Evolutionary conservation across 345 rosid species (phyloP).

Genomic region (Ceriops zippeliana): DNA sequence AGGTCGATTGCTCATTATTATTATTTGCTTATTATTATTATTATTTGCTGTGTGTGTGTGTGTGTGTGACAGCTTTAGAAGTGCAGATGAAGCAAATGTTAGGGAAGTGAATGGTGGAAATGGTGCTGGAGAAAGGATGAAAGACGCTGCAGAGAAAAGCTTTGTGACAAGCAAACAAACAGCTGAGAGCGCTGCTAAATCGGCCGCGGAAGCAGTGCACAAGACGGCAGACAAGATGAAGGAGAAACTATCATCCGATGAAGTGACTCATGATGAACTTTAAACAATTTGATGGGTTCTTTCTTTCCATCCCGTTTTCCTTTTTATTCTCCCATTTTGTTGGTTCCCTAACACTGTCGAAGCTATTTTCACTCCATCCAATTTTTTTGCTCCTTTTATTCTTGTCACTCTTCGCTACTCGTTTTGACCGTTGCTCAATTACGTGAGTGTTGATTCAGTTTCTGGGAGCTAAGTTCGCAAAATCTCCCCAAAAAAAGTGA

Average conservation of each 20-base stretch:
- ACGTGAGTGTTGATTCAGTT: too few species aligned
- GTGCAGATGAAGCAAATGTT: constrained; percentile 21
- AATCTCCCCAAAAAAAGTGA: too few species aligned
- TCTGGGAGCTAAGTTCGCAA: too few species aligned
- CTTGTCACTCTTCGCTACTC: too few species aligned
- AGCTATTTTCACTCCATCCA: too few species aligned
- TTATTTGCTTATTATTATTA: neutral
- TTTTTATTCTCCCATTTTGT: too few species aligned
- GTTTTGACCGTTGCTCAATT: too few species aligned
- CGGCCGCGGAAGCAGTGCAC: constrained; percentile 50
- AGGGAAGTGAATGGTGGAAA: constrained; percentile 10
- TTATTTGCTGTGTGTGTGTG: neutral
- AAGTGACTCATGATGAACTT: constrained; percentile 41
- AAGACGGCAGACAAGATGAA: constrained; percentile 46
- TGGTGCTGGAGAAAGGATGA: constrained; percentile 39
- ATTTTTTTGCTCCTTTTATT: too few species aligned
- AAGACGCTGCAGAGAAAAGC: constrained; percentile 54
- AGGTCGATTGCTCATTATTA: neutral
- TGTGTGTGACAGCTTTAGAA: constrained; percentile 47
- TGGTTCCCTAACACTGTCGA: too few species aligned
- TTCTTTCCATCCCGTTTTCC: too few species aligned
- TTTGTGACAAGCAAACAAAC: constrained; percentile 34
- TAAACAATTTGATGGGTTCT: constrained; percentile 9
- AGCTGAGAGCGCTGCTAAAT: constrained; percentile 49
- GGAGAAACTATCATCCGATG: constrained; percentile 12